Evolutionary conservation across 495 filamentous ascomycete genomes (phyloP).

Genomic region (Diplogelasinospora grovesii): DNA sequence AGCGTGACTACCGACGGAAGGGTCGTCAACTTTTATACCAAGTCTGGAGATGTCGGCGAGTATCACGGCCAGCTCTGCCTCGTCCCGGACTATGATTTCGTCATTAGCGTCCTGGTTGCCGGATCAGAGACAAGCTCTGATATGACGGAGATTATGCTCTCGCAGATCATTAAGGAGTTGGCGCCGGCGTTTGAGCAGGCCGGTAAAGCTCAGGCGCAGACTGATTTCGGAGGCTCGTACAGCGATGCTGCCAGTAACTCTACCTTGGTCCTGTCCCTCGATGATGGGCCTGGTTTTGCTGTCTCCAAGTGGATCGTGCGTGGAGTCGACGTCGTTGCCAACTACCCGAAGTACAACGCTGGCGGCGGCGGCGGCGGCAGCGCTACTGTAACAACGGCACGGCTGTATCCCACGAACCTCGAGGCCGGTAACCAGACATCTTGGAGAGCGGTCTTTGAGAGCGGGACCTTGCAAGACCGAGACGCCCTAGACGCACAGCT

Average conservation of each 20-base stretch:
- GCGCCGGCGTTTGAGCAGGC: conserved; percentile 42
- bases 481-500: conserved; percentile 17
- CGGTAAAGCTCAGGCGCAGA: conserved; percentile 33
- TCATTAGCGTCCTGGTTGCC: conserved; percentile 40
- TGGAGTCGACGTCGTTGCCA: conserved; percentile 32
- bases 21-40: conserved; percentile 49
- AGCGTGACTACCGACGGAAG: conserved; percentile 31
- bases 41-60: conserved; percentile 41
- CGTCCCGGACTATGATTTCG: conserved; percentile 47
- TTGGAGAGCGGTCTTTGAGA: conserved; percentile 25
- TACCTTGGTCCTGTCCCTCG: conserved; percentile 35
- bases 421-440: conserved; percentile 11
- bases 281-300: conserved; percentile 36
- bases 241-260: conserved; percentile 29
- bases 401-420: conserved; percentile 28
- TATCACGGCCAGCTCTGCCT: conserved; percentile 44
- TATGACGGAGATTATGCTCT: conserved; percentile 21
- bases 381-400: conserved; percentile 8
- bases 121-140: conserved; percentile 23
- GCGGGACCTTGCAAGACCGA: conserved; percentile 16
- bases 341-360: conserved; percentile 10
- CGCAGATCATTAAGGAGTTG: conserved; percentile 29
- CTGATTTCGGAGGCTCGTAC: conserved; percentile 36
- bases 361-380: background rate
- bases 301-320: conserved; percentile 36